Conservation (phyloP, 2,329 filamentous ascomycete species). For the Raffaelea deltoideospora region DNA sequence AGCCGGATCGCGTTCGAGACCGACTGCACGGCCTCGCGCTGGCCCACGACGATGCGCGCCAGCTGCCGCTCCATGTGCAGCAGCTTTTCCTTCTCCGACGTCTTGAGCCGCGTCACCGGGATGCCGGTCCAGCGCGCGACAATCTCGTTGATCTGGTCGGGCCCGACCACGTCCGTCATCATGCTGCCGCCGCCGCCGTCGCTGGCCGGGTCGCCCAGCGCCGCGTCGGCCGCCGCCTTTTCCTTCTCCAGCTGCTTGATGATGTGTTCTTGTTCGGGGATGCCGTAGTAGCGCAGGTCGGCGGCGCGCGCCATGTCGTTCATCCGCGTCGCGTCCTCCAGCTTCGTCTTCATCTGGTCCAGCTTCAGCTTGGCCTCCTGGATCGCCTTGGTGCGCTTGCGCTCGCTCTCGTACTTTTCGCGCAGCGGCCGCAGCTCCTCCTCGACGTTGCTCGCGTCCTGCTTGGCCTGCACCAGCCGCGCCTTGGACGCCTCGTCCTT, state of each 20-base stretch:
- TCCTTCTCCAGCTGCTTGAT: constrained; percentile 73
- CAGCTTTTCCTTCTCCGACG: constrained; percentile 96
- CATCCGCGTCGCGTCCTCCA: constrained; percentile 80
- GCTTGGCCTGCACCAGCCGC: constrained; percentile 67
- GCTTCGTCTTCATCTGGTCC: constrained; percentile 78
- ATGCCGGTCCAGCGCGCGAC: constrained; percentile 97
- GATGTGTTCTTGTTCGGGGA: constrained; percentile 71
- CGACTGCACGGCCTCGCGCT: constrained; percentile 81
- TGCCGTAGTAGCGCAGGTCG: constrained; percentile 92
- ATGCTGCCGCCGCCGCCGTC: constrained; percentile 56
- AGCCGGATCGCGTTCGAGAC: constrained; percentile 94
- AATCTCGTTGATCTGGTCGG: constrained; percentile 98
- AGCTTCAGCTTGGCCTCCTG: constrained; percentile 93
- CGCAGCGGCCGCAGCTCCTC: constrained; percentile 84
- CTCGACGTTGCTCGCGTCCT: constrained; percentile 84
- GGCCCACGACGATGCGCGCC: constrained; percentile 73
- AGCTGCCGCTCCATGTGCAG: constrained; percentile 89
- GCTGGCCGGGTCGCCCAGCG: constrained; percentile 35
- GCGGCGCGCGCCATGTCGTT: constrained; percentile 77
- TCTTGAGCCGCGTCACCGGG: constrained; percentile 83
- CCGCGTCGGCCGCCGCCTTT: constrained; percentile 63
- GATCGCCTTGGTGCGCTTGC: constrained; percentile 77
- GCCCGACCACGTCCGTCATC: constrained; percentile 84
- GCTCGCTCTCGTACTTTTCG: constrained; percentile 92
- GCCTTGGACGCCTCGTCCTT: constrained; percentile 84